Evolutionary conservation across 768 basidiomycete species (phyloP), one percentile per base, ranked within the genome.

Genomic region (Mycena rosella): DNA sequence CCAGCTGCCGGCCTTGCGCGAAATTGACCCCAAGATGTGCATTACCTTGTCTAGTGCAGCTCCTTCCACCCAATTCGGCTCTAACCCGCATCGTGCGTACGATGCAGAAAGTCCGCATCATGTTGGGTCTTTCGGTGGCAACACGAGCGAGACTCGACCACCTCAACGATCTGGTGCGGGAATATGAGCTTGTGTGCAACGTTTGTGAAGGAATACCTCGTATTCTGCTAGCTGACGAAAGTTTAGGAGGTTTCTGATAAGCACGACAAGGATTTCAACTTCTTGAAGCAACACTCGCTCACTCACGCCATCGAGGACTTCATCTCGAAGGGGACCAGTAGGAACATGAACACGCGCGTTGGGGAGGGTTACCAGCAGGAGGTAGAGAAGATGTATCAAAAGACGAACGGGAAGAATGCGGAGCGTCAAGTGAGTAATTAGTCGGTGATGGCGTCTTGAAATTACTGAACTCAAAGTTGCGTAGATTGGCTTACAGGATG

Each of bases 341-440:
- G 63, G 27, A 64, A 64, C 18, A 49, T 42, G 55, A 64, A 57
- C 47, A 64, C 63, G 3, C 63, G 63, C 26, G 48, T 64, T 26
- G 55, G 63, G 13, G 63, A 64, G 44, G 63, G 63, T 27, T 64
- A 58, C 32, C 63, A 64, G 55, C 63, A 64, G 47, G 63, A 63
- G 20, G 54, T 63, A 8, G 52, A 45, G 32, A 55, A 55, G 45
- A 55, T 55, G 63, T 64, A 64, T 26, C 45, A 48, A 24, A 64
- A 64, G 30, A 64, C 63, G 6, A 64, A 64, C 36, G 63, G 63
- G 3, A 64, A 64, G 45, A 38, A 64, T 42, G 63, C 63, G 13
- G 63, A 64, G 34, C 63, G n/a, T 51, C 63, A 64, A 55, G 63
- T 20, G 18, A 45, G 52, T 36, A 3, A 48, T 48, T 38, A 17